These are phyloP conservation scores for Serendipita sp. DNA, from an alignment of 768 basidiomycete species.

Conservation along the genomic window DNA sequence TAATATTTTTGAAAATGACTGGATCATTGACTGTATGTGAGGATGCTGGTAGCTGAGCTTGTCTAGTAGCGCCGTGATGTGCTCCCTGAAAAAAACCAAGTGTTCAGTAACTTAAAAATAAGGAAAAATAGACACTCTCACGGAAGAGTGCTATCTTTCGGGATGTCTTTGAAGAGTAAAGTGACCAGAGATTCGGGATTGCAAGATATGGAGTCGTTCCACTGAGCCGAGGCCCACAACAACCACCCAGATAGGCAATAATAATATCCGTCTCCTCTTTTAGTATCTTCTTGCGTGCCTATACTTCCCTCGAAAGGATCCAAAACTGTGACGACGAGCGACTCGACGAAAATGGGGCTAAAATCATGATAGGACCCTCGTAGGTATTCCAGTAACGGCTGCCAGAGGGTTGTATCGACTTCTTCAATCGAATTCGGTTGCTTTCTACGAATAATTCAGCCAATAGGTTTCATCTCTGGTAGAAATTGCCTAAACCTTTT, in stretches of 20 bases:
- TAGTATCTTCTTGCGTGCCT: constrained; percentile 13
- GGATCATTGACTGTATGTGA: constrained; percentile 20
- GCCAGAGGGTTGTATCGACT: constrained; percentile 33
- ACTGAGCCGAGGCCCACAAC: constrained; percentile 38
- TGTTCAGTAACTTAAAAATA: too few species aligned
- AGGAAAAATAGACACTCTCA: constrained; percentile 12
- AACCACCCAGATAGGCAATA: constrained; percentile 56
- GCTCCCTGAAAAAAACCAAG: too few species aligned
- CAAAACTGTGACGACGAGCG: neutral
- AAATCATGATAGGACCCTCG: constrained; percentile 41
- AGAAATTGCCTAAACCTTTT: constrained; percentile 40
- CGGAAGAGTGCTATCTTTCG: constrained; percentile 30
- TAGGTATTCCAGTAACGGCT: constrained; percentile 44
- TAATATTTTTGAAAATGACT: constrained; percentile 30
- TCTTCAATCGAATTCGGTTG: neutral
- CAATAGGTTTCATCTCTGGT: constrained; percentile 5
- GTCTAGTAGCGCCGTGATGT: too few species aligned
- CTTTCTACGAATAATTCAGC: neutral
- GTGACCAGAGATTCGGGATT: constrained; percentile 17
- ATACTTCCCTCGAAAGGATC: constrained; percentile 9
- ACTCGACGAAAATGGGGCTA: constrained; percentile 27
- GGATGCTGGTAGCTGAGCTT: too few species aligned
- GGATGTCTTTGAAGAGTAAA: constrained; percentile 18
- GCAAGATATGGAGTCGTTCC: constrained; percentile 15
- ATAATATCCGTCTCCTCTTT: constrained; percentile 30